Conservation (phyloP, 1,284 basidiomycete genomes). For the Marasmius sp. region DNA sequence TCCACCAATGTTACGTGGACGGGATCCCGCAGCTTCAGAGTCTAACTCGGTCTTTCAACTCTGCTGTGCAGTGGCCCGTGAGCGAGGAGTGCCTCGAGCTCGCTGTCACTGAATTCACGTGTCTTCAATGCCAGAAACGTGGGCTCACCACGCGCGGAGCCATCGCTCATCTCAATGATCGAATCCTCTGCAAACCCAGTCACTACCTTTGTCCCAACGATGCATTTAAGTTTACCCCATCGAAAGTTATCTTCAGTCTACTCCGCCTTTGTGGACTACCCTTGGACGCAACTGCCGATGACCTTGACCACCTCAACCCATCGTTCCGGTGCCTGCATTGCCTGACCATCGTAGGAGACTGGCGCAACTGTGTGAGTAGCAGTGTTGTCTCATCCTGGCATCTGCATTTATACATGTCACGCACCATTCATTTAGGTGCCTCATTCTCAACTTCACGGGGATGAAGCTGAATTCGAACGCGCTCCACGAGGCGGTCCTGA, state of each 20-base stretch:
- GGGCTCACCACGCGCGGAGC: not conserved
- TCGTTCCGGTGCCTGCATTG: not conserved
- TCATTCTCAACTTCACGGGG: not conserved
- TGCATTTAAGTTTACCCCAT: not conserved
- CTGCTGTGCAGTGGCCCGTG: not conserved
- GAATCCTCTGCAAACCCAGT: not conserved
- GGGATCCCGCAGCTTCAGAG: not conserved
- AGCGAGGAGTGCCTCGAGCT: not conserved
- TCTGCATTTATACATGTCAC: not conserved
- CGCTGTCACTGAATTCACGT: not conserved
- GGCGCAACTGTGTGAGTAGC: not conserved
- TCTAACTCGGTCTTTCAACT: not conserved
- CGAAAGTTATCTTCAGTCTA: not conserved
- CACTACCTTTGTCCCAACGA: not conserved
- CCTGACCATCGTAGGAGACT: not conserved
- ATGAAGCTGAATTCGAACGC: not conserved
- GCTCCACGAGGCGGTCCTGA: no score
- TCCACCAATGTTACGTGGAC: not conserved
- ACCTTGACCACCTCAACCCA: not conserved
- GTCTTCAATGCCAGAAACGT: not conserved
- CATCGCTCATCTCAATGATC: not conserved
- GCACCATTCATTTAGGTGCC: not conserved
- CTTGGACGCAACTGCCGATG: not conserved
- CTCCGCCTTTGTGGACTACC: not conserved
- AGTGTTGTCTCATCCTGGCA: not conserved